These are phyloP conservation scores for Mortierella sp. DNA, from an alignment of 371 early-diverging fungal species.

Conservation along the genomic window DNA sequence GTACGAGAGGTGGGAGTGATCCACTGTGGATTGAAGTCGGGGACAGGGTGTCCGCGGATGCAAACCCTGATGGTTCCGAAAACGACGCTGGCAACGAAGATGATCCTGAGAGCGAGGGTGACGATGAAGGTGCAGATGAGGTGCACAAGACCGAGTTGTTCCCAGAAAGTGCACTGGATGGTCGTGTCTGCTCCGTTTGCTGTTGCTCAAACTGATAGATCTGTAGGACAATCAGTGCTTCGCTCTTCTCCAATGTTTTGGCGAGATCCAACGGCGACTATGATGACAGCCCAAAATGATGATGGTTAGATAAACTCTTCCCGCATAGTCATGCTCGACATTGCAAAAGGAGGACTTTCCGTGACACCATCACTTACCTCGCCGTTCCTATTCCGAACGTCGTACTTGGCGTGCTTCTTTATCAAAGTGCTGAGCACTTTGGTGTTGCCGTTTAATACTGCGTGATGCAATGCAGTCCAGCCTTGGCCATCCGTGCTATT, in stretches of 20 bases:
- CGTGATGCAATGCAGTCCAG: slow-evolving; percentile 84
- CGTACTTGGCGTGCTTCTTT: slow-evolving; percentile 74
- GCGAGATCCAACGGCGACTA: slow-evolving; percentile 81
- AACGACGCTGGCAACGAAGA: slow-evolving; percentile 37
- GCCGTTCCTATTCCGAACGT: slow-evolving; percentile 66
- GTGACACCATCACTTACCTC: slow-evolving; percentile 61
- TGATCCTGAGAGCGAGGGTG: slow-evolving; percentile 39
- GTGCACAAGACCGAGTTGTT: slow-evolving; percentile 36
- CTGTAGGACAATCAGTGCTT: slow-evolving; percentile 49
- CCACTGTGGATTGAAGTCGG: slow-evolving; percentile 19
- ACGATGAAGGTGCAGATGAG: slow-evolving; percentile 34
- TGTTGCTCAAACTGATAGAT: slow-evolving; percentile 54
- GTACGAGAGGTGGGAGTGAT: slow-evolving; percentile 20
- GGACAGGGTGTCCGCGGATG: slow-evolving; percentile 21
- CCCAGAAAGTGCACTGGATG: slow-evolving; percentile 47
- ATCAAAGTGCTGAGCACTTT: slow-evolving; percentile 72
- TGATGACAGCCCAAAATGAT: background rate
- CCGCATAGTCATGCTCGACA: background rate
- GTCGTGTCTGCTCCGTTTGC: slow-evolving; percentile 48
- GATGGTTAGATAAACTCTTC: background rate
- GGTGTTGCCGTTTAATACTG: slow-evolving; percentile 74
- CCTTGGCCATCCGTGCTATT: slow-evolving; percentile 70
- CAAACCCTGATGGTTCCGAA: slow-evolving; percentile 31
- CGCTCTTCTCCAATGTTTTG: slow-evolving; percentile 49
- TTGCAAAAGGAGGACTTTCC: too few relatives aligned